These are phyloP conservation scores for Gossypium australe DNA, from an alignment of 345 rosid genomes.

Conservation along the genomic window DNA sequence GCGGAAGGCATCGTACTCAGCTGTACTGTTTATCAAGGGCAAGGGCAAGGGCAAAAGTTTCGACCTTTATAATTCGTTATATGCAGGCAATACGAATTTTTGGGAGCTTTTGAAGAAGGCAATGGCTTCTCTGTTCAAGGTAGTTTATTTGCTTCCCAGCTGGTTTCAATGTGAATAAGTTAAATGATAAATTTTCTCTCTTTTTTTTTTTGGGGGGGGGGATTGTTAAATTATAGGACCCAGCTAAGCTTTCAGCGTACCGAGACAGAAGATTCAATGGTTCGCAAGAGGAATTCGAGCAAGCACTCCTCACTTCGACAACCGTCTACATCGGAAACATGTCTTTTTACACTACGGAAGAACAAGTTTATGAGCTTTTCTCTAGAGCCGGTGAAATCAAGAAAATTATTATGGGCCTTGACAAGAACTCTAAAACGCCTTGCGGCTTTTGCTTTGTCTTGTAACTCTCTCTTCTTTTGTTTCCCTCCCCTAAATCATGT, in stretches of 20 bases:
- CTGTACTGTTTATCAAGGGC: constrained; percentile 2
- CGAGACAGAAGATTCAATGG: constrained; percentile 81
- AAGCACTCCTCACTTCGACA: constrained; percentile 54
- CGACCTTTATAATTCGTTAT: background rate
- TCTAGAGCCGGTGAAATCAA: constrained; percentile 90
- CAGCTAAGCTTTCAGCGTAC: constrained; percentile 72
- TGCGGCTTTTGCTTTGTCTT: constrained; percentile 93
- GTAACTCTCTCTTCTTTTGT: constrained; percentile 31
- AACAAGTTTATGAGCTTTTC: constrained; percentile 95
- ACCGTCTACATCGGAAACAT: constrained; percentile 89
- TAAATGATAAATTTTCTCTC: background rate
- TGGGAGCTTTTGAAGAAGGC: constrained; percentile 1
- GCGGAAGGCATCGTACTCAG: background rate
- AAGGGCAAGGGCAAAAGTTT: background rate
- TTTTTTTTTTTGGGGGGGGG: background rate
- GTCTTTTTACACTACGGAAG: constrained; percentile 96
- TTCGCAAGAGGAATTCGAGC: constrained; percentile 83
- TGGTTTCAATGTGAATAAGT: background rate
- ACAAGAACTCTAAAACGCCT: constrained; percentile 91
- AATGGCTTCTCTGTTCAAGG: constrained; percentile 86
- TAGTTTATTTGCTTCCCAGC: constrained; percentile 10
- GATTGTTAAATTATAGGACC: constrained; percentile 41
- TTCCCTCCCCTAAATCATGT: background rate
- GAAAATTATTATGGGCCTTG: constrained; percentile 96
- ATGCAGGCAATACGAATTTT: background rate